A percentile compares a stretch with the other conserved stretches of the same genome.
Conservation (phyloP, 768 basidiomycete genomes). For the Leccinum obscurum region DNA sequence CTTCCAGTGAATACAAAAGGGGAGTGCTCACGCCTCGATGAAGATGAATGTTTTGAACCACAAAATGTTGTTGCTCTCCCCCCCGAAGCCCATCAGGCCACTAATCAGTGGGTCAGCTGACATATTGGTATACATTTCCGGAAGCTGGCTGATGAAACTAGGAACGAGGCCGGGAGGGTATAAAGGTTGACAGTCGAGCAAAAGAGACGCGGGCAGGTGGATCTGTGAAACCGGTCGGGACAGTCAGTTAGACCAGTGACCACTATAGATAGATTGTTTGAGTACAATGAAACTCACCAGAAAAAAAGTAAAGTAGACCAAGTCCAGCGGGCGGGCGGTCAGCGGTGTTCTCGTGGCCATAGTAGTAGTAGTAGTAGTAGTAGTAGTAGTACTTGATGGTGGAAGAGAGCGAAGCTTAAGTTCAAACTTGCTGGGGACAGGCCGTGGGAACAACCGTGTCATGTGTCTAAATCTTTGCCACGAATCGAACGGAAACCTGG, state of each 20-base stretch:
- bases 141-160: constrained; percentile 41
- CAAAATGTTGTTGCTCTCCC: constrained; percentile 37
- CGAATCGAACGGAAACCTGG: too few species aligned
- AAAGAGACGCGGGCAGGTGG: constrained; percentile 67
- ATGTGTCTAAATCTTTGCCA: too few species aligned
- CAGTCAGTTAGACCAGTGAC: not conserved
- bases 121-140: constrained; percentile 50
- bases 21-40: constrained; percentile 55
- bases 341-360: constrained; percentile 38
- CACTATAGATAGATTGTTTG: not conserved
- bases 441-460: not conserved
- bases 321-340: constrained; percentile 58
- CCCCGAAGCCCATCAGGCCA: constrained; percentile 45
- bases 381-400: not conserved
- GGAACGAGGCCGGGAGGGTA: constrained; percentile 58
- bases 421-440: not conserved
- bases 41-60: constrained; percentile 68
- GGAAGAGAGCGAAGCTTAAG: not conserved
- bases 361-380: too few species aligned
- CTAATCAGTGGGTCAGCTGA: constrained; percentile 70
- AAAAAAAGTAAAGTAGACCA: constrained; percentile 73
- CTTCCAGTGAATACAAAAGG: not conserved
- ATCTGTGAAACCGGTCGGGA: constrained; percentile 35
- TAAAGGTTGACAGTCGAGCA: constrained; percentile 70
- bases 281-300: constrained; percentile 40